Evolutionary conservation across 192 early-diverging fungal genomes (phyloP).

Genomic region (Gryganskiella cystojenkinii): DNA sequence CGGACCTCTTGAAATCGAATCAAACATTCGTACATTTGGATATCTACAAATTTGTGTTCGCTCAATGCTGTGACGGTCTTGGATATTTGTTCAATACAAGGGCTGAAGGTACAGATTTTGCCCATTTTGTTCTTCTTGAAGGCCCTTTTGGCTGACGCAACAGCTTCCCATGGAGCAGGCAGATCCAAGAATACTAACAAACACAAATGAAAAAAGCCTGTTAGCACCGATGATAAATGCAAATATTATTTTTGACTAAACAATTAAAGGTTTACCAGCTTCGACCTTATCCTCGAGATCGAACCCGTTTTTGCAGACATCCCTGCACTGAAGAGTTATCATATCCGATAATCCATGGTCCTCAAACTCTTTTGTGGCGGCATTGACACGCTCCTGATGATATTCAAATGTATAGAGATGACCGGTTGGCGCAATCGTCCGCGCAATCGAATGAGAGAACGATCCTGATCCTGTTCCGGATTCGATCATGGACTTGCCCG

Average conservation of each 20-base stretch:
- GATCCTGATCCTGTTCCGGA: slow-evolving; percentile 93
- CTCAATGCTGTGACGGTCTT: slow-evolving; percentile 77
- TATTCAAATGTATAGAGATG: slow-evolving; percentile 95
- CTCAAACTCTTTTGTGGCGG: slow-evolving; percentile 76
- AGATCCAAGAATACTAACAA: slow-evolving; percentile 90
- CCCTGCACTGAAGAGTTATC: slow-evolving; percentile 77
- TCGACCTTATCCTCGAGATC: slow-evolving; percentile 72
- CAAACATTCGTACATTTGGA: slow-evolving; percentile 88
- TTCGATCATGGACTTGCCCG: slow-evolving; percentile 86
- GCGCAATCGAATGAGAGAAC: slow-evolving; percentile 93
- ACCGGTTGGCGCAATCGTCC: slow-evolving; percentile 87
- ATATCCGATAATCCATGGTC: slow-evolving; percentile 75
- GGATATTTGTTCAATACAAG: slow-evolving; percentile 94
- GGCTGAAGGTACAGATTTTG: slow-evolving; percentile 92
- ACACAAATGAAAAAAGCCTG: neutral
- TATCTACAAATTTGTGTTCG: slow-evolving; percentile 78
- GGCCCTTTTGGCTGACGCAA: slow-evolving; percentile 79
- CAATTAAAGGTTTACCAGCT: slow-evolving; percentile 60
- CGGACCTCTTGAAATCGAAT: slow-evolving; percentile 76
- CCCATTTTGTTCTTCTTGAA: slow-evolving; percentile 82
- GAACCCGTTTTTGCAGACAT: slow-evolving; percentile 92
- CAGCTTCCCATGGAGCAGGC: slow-evolving; percentile 95
- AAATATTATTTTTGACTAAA: too few species aligned
- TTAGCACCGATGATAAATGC: too few species aligned
- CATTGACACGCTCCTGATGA: slow-evolving; percentile 77